Evolutionary conservation across 2,329 filamentous ascomycete species (phyloP).

Genomic region (Pleomassaria siparia): DNA sequence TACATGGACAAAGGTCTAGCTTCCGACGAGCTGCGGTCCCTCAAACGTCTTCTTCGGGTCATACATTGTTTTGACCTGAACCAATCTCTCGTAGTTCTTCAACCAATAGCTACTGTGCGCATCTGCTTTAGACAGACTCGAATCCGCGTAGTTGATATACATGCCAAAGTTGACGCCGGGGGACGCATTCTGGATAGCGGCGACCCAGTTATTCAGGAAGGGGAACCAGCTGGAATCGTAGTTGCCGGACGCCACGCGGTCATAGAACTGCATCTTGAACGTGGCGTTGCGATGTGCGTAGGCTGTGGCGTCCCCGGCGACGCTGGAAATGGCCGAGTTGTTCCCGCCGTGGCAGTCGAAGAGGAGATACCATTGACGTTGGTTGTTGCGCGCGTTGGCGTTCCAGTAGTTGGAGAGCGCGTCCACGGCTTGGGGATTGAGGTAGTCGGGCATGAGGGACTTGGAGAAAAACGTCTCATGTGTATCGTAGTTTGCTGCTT

Average conservation of each 20-base stretch:
- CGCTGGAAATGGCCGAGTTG: slow-evolving; percentile 15
- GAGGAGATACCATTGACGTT: slow-evolving; percentile 26
- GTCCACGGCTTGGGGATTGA: slow-evolving; percentile 17
- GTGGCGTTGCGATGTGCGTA: slow-evolving; percentile 31
- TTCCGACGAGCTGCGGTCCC: slow-evolving; percentile 29
- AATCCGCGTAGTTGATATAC: slow-evolving; percentile 57
- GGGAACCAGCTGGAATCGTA: slow-evolving; percentile 39
- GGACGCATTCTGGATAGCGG: slow-evolving; percentile 28
- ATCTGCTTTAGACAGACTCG: slow-evolving; percentile 44
- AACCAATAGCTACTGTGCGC: slow-evolving; percentile 52
- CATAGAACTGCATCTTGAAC: slow-evolving; percentile 33
- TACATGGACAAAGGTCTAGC: too few relatives aligned
- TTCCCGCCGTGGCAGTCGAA: slow-evolving; percentile 31
- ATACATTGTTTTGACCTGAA: slow-evolving; percentile 34
- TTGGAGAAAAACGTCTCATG: slow-evolving; percentile 35
- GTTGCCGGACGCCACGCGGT: slow-evolving; percentile 14
- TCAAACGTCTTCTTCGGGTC: slow-evolving; percentile 36
- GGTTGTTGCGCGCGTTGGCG: slow-evolving; percentile 17
- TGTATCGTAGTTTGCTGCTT: slow-evolving; percentile 22
- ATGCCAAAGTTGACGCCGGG: slow-evolving; percentile 41
- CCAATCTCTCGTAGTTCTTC: slow-evolving; percentile 32
- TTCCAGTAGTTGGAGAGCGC: slow-evolving; percentile 28
- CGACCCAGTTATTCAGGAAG: slow-evolving; percentile 45
- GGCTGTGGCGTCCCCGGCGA: slow-evolving; percentile 16
- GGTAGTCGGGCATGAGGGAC: slow-evolving; percentile 24